Percentiles rank a stretch among this genome's conserved stretches.
Evolutionary conservation across 805 yeast genomes (phyloP).

Genomic region (Candida adriatica): DNA sequence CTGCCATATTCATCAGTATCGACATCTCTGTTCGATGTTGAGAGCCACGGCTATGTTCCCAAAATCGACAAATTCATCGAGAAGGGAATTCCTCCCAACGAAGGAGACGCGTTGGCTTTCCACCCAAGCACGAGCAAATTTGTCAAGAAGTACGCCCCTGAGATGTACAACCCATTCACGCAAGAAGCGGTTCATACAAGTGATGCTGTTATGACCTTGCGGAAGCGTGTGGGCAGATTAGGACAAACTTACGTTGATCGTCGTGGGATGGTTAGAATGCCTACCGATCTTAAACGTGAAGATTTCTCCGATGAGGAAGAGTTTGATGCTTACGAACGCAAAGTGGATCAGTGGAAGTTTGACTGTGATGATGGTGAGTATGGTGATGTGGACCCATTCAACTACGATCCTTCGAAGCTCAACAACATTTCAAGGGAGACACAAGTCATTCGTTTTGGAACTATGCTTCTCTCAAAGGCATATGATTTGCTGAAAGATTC

Average conservation of each 20-base stretch:
- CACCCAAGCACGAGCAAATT: slow-evolving; percentile 20
- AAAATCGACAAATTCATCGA: slow-evolving; percentile 19
- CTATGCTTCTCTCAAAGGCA: slow-evolving; percentile 83
- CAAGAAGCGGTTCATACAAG: slow-evolving; percentile 27
- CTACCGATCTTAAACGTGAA: slow-evolving; percentile 22
- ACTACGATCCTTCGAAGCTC: slow-evolving; percentile 73
- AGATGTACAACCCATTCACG: slow-evolving; percentile 30
- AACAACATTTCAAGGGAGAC: slow-evolving; percentile 82
- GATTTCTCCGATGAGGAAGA: slow-evolving; percentile 21
- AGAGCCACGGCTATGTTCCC: slow-evolving; percentile 44
- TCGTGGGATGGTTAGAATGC: slow-evolving; percentile 39
- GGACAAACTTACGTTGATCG: slow-evolving; percentile 73
- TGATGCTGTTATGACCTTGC: slow-evolving; percentile 46
- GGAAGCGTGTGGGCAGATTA: slow-evolving; percentile 71
- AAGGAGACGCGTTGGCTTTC: slow-evolving; percentile 26
- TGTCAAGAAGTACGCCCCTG: slow-evolving; percentile 26
- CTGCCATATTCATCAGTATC: slow-evolving; percentile 79
- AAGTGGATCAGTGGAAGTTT: slow-evolving; percentile 60
- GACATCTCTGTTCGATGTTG: slow-evolving; percentile 57
- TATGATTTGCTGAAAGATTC: slow-evolving; percentile 75
- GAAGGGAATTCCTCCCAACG: slow-evolving; percentile 19
- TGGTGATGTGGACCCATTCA: slow-evolving; percentile 41
- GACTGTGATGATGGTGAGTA: slow-evolving; percentile 44
- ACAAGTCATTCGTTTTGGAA: slow-evolving; percentile 84
- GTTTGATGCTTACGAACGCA: slow-evolving; percentile 37